A percentile compares a stretch with the other conserved stretches of the same genome.
Evolutionary conservation across 2,329 filamentous ascomycete genomes (phyloP).

Genomic region (Beauveria sp.): DNA sequence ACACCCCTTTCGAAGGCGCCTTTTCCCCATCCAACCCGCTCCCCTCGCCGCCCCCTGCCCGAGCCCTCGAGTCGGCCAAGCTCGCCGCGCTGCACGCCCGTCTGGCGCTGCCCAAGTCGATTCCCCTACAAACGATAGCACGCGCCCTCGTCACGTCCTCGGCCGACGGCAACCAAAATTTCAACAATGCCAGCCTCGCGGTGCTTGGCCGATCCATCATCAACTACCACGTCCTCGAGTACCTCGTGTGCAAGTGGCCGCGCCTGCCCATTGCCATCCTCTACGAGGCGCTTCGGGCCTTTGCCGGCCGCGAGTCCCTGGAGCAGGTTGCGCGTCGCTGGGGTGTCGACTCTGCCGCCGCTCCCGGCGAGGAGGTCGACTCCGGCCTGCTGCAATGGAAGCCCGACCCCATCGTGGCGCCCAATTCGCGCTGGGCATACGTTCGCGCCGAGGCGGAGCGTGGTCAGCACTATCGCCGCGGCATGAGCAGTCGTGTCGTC

Average conservation of each 20-base stretch:
- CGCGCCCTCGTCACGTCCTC: constrained; percentile 79
- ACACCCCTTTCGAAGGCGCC: constrained; percentile 15
- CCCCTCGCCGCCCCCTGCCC: constrained; percentile 64
- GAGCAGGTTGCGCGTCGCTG: constrained; percentile 71
- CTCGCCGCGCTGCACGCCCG: constrained; percentile 88
- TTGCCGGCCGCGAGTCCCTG: constrained; percentile 68
- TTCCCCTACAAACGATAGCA: constrained; percentile 80
- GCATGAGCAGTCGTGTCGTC: constrained; percentile 69
- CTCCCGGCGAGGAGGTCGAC: constrained; percentile 85
- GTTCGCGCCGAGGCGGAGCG: constrained; percentile 42
- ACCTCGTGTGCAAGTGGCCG: constrained; percentile 81
- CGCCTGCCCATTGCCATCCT: constrained; percentile 84
- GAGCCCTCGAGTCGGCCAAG: constrained; percentile 70
- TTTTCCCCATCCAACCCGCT: constrained; percentile 28
- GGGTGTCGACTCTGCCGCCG: constrained; percentile 84
- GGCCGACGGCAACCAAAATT: constrained; percentile 68
- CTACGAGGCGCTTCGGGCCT: constrained; percentile 79
- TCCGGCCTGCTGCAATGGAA: constrained; percentile 80
- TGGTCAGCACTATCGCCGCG: constrained; percentile 48
- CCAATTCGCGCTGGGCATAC: constrained; percentile 43
- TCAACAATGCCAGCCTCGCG: constrained; percentile 84
- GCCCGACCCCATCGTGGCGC: constrained; percentile 37
- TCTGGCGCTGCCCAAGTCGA: constrained; percentile 69
- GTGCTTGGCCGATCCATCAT: constrained; percentile 77
- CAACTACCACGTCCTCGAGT: constrained; percentile 82